Evolutionary conservation across 169 alveolate species (phyloP), one percentile per base, ranked within the genome.

Genomic region (Babesia microti): DNA sequence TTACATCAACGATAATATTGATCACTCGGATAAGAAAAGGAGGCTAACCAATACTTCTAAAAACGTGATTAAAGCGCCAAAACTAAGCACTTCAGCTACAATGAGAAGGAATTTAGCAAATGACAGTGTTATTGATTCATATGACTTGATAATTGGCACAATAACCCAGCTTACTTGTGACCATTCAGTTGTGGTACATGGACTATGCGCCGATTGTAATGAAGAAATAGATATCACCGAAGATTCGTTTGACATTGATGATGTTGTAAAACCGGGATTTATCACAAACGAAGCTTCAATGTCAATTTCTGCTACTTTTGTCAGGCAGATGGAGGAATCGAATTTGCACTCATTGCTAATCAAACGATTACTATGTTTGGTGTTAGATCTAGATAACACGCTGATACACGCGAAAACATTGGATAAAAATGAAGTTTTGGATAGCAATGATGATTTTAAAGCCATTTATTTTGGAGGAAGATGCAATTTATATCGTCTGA

Each of bases 321-420:
- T 65, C 14, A 39, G 41, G n/a, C 74, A 68, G 34, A 58, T 74
- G 72, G 84, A 74, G 41, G 44, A 53, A 14, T 43, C 43, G 41
- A 70, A 73, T 35, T 40, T 74, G 6, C 34, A 37, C 15, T 55
- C 52, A 9, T 32, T 60, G n/a, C 46, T 74, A 9, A 18, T 28
- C 12, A 72, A 73, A 32, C 63, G 74, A 21, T 78, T 78, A 51
- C 40, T 81, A 30, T 73, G 84, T 34, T 54, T 81, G 7, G 89
- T 81, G 18, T 53, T 81, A 28, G 89, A 81, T 35, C 35, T 81
- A 18, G 89, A 81, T 41, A 78, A 81, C 39, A 81, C 89, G 14
- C 49, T 81, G 12, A 55, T 81, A 5, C 89, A 81, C 40, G 19
- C 43, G 33, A 68, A 24, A 18, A 46, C 32, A 23, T 71, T 58